Conservation (phyloP, 1,284 basidiomycete species). For the Phenoliferia sp. region DNA sequence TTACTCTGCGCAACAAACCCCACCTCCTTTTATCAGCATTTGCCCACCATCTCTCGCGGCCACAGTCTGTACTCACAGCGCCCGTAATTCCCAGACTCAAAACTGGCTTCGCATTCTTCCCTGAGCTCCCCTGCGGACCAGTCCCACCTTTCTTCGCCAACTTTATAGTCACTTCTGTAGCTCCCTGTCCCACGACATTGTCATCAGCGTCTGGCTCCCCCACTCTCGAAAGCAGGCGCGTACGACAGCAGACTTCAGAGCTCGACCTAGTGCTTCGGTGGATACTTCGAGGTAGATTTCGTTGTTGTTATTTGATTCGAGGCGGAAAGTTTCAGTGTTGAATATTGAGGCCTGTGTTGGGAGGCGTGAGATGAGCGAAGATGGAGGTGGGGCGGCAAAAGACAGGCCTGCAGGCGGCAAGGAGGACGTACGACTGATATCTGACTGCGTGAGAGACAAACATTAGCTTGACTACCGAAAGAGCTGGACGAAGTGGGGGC, state of each 20-base stretch:
- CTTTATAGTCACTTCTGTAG: slow-evolving; percentile 36
- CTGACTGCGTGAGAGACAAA: background rate
- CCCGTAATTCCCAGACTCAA: slow-evolving; percentile 37
- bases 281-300: slow-evolving; percentile 42
- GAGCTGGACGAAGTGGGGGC: background rate
- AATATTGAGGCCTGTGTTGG: slow-evolving; percentile 31
- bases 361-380: background rate
- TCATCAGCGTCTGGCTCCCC: too few relatives aligned
- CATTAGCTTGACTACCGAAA: background rate
- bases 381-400: background rate
- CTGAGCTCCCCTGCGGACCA: slow-evolving; percentile 11
- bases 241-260: slow-evolving; percentile 32
- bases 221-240: too few relatives aligned
- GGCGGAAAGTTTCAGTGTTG: slow-evolving; percentile 36
- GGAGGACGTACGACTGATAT: background rate
- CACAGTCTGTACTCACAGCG: slow-evolving; percentile 15
- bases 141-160: slow-evolving; percentile 38
- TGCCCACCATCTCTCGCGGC: background rate
- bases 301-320: slow-evolving; percentile 42
- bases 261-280: slow-evolving; percentile 39
- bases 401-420: background rate
- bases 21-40: background rate
- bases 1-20: slow-evolving; percentile 10
- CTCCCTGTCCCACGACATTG: too few relatives aligned
- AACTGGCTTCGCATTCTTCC: slow-evolving; percentile 33